Evolutionary conservation across 225 moss, liverwort and hornwort species (phyloP).

Genomic region (Marchantia paleacea): DNA sequence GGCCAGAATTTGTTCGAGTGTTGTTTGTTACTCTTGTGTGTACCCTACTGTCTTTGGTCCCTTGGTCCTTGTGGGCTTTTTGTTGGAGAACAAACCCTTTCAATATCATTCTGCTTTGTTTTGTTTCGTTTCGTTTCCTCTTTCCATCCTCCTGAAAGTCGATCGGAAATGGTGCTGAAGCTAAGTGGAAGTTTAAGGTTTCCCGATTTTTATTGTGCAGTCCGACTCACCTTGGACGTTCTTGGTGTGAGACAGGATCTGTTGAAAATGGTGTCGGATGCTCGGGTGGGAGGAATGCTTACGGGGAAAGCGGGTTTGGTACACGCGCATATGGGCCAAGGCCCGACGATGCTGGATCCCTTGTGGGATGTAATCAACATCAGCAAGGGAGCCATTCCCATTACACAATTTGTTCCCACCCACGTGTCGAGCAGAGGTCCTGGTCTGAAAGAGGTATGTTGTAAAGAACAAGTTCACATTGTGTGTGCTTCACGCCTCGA

Average conservation of each 20-base stretch:
- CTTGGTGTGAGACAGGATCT: conserved; percentile 52
- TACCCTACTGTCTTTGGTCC: too few species aligned
- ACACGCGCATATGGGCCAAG: conserved; percentile 80
- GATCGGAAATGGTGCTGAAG: too few species aligned
- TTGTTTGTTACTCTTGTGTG: too few species aligned
- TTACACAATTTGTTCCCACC: conserved; percentile 82
- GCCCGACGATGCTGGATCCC: conserved; percentile 67
- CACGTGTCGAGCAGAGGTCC: conserved; percentile 69
- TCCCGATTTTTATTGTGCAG: too few species aligned
- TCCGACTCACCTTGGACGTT: not conserved
- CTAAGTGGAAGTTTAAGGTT: not conserved
- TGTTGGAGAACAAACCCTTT: too few species aligned
- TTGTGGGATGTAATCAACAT: conserved; percentile 74
- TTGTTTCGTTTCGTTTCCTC: not conserved
- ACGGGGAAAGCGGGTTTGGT: conserved; percentile 85
- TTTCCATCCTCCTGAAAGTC: not conserved
- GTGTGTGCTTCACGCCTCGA: too few species aligned
- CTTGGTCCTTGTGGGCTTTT: too few species aligned
- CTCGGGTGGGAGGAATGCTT: conserved; percentile 84
- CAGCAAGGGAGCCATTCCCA: conserved; percentile 76
- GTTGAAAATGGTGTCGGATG: conserved; percentile 72
- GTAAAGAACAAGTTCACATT: not conserved
- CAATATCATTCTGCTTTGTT: too few species aligned
- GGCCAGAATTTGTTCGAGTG: too few species aligned
- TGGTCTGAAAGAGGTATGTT: conserved; percentile 64